Percentiles rank a stretch among this genome's conserved stretches.
These are phyloP conservation scores for Cladophialophora psammophila DNA, from an alignment of 2,329 filamentous ascomycete genomes.

Conservation along the genomic window DNA sequence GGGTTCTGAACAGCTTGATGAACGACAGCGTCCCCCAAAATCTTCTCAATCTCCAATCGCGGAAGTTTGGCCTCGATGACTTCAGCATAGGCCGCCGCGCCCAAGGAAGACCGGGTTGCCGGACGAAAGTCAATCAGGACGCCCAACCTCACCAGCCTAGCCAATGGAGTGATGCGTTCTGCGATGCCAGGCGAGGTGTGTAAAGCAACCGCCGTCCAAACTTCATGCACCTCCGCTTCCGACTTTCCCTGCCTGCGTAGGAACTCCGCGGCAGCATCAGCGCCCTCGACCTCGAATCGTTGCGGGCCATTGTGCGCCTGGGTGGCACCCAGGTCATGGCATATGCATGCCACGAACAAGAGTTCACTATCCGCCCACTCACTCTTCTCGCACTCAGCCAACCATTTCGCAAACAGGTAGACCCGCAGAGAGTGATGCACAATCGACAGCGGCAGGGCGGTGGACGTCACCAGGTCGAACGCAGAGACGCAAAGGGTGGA, in stretches of 20 bases:
- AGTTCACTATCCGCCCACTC: constrained; percentile 35
- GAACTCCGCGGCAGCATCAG: constrained; percentile 49
- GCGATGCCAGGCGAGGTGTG: constrained; percentile 55
- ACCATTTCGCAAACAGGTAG: constrained; percentile 40
- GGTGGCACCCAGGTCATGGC: constrained; percentile 48
- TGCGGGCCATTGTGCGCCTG: constrained; percentile 44
- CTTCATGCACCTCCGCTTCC: constrained; percentile 46
- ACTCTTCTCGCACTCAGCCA: constrained; percentile 35
- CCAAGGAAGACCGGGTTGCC: constrained; percentile 35
- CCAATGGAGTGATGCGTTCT: constrained; percentile 52
- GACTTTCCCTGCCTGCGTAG: constrained; percentile 38
- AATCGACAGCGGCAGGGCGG: constrained; percentile 38
- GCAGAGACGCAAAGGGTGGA: constrained; percentile 24
- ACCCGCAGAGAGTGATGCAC: constrained; percentile 44
- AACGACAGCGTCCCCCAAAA: constrained; percentile 53
- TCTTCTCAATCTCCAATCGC: constrained; percentile 52
- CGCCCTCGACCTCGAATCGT: constrained; percentile 57
- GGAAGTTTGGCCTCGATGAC: constrained; percentile 43
- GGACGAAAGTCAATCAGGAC: constrained; percentile 52
- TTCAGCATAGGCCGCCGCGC: constrained; percentile 33
- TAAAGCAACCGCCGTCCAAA: constrained; percentile 56
- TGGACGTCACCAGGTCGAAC: constrained; percentile 34
- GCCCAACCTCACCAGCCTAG: constrained; percentile 48
- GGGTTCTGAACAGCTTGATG: constrained; percentile 48
- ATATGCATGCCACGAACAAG: constrained; percentile 45